Evolutionary conservation across 805 yeast genomes (phyloP), one percentile per base, ranked within the genome.

Genomic region (Schizosaccharomyces octosporus): DNA sequence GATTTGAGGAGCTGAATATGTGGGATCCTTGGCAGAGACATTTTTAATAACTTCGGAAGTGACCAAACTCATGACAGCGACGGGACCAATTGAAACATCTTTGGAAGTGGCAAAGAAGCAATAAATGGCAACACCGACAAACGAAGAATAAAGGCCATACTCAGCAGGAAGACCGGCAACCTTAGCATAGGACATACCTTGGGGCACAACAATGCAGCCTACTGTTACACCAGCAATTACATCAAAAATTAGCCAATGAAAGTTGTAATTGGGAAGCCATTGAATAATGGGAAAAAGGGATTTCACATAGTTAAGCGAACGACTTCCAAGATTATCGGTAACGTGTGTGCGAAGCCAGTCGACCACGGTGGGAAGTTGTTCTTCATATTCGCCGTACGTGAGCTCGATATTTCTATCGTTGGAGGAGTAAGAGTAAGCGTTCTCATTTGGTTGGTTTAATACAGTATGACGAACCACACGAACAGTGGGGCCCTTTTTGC

Each of bases 1-100:
- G 71, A 89, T 85, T 59, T 77, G 77, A 1, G 89, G 87, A 2
- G 81, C 84, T 4, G 78, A 67, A 61, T 75, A 75, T 24, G 67
- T 67, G 0, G 80, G 76, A 64, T 77, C 75, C 63, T 75, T 78
- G 13, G 66, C 74, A 64, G 79, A 79, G 11, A 88, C 93, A 60
- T 75, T 74, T 32, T 80, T 77, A 62, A 89, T 77, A 62, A 86
- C 87, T 70, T 83, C 85, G 60, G 89, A 82, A 43, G 86, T 87
- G 70, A 87, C 89, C 65, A 81, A 71, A 17, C 95, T 85, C 95
- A 89, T 88, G 62, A 89, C 97, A 13, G 97, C 97, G 45, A 89
- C 97, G 11, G 97, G 97, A 32, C 97, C 97, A 67, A 89, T 88
- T 64, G 94, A 84, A 48, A 89, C 95, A 76, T 89, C 97, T 72